A percentile compares a stretch with the other conserved stretches of the same genome.
These are phyloP conservation scores for Fusarium humuli DNA, from an alignment of 2,329 filamentous ascomycete genomes.

Conservation along the genomic window DNA sequence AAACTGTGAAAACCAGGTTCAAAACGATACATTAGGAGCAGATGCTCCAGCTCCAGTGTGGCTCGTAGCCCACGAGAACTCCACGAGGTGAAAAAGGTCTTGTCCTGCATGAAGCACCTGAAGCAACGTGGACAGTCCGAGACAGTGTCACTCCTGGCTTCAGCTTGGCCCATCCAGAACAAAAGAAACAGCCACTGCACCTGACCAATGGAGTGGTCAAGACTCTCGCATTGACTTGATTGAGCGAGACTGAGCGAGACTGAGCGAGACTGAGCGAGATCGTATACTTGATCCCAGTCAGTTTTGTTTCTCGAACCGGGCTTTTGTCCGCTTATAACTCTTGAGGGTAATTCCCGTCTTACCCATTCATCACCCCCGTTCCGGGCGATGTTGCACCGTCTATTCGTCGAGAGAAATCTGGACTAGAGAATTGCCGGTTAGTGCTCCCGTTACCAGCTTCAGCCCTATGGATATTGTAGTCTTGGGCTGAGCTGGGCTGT, in stretches of 20 bases:
- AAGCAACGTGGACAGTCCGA: not conserved
- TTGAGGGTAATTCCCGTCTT: not conserved
- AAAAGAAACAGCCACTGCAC: not conserved
- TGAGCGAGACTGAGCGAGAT: not conserved
- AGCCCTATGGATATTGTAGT: conserved; percentile 21
- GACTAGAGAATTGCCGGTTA: not conserved
- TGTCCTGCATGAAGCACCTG: not conserved
- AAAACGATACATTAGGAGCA: not conserved
- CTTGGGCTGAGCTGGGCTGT: not conserved
- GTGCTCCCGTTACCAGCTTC: conserved; percentile 5
- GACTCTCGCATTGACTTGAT: not conserved
- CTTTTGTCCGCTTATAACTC: not conserved
- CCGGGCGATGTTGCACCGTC: conserved; percentile 7
- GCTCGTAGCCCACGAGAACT: not conserved
- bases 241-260: not conserved
- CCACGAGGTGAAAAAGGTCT: not conserved
- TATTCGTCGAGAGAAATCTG: not conserved
- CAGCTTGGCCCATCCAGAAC: not conserved
- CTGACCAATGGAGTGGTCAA: not conserved
- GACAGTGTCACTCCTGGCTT: not conserved
- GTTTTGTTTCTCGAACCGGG: not conserved
- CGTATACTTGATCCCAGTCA: conserved; percentile 6
- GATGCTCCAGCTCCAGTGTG: not conserved
- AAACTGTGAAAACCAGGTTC: not conserved
- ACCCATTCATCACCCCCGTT: conserved; percentile 1